Base-by-base conservation (phyloP, 768 basidiomycete genomes). In the Cystobasidium tubakii region DNA sequence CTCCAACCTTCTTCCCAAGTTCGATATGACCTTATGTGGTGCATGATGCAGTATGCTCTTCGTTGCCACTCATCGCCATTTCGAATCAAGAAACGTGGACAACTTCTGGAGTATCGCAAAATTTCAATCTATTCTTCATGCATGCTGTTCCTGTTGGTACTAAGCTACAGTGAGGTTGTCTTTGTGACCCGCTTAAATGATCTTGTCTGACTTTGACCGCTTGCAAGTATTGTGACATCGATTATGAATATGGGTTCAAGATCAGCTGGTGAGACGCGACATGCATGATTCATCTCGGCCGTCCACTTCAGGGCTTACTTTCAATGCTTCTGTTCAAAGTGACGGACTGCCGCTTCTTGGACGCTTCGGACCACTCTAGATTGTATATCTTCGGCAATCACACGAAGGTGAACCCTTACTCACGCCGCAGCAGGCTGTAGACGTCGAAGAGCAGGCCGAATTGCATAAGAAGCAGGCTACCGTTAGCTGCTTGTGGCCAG, bases 121-220 rank as follows among this genome's bases (percentile, higher is more conserved):
- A 69, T 50, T 69, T 69, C 44, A 69, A 69, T 31, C 39, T 69
- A 2, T 53, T 69, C 66, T 69, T 69, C 50, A 42, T 69, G 44
- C 39, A n/a, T 2, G 39, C 66, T n/a, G 46, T 69, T 13, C 66
- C 66, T 15, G 34, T 25, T 15, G 66, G 66, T 3, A 46, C 66
- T 4, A 65, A 65, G 63, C 4, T 62, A 39, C 60, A 39, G 60
- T 65, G 27, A 21, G 63, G 34, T 42, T 23, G 29, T 25, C 25
- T n/a, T 27, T 54, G n/a, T 6, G 21, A n/a, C 27, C 23, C 12
- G 33, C 4, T 34, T 31, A 23, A 29, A n/a, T n/a, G 63, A 42
- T 4, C 60, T 13, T 27, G 60, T 33, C 36, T 33, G 60, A 62
- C 60, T 2, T n/a, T 17, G 3, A 3, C 60, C 39, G 6, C 21